Evolutionary conservation across 2,329 filamentous ascomycete species (phyloP).

Genomic region (Karstenula rhodostoma): DNA sequence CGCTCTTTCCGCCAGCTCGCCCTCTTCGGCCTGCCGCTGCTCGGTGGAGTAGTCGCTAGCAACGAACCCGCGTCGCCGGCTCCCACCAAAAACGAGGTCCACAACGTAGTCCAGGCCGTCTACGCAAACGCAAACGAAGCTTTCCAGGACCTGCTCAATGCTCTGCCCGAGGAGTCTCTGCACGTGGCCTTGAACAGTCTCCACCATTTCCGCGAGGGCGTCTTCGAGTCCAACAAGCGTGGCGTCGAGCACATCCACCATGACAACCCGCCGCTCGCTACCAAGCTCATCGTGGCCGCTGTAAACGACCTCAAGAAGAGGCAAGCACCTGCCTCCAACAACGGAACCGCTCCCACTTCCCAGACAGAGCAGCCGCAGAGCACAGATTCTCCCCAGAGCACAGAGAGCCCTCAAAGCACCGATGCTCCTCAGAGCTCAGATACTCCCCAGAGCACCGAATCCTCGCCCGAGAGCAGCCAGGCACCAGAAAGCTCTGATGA

Average conservation of each 20-base stretch:
- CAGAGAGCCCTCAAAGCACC: conserved; percentile 13
- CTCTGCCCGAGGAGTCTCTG: conserved; percentile 66
- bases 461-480: conserved; percentile 2
- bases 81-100: conserved; percentile 26
- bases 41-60: conserved; percentile 31
- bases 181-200: conserved; percentile 72
- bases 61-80: conserved; percentile 30
- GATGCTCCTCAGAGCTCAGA: conserved; percentile 12
- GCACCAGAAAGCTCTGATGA: conserved; percentile 3
- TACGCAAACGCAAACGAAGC: conserved; percentile 48
- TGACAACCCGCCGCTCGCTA: conserved; percentile 68
- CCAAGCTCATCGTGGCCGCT: conserved; percentile 69
- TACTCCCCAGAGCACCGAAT: conserved; percentile 12
- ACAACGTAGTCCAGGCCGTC: conserved; percentile 26
- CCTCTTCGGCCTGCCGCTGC: conserved; percentile 43
- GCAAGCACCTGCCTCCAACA: conserved; percentile 50
- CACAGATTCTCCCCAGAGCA: conserved; percentile 13
- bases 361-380: conserved; percentile 15
- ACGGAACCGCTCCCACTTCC: conserved; percentile 30
- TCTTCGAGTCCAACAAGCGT: conserved; percentile 70
- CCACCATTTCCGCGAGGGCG: conserved; percentile 71
- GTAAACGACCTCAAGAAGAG: conserved; percentile 58
- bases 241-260: conserved; percentile 70
- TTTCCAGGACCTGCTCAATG: conserved; percentile 65
- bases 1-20: conserved; percentile 39